Base-by-base conservation (phyloP, 768 basidiomycete genomes). In the Imleria badia region DNA sequence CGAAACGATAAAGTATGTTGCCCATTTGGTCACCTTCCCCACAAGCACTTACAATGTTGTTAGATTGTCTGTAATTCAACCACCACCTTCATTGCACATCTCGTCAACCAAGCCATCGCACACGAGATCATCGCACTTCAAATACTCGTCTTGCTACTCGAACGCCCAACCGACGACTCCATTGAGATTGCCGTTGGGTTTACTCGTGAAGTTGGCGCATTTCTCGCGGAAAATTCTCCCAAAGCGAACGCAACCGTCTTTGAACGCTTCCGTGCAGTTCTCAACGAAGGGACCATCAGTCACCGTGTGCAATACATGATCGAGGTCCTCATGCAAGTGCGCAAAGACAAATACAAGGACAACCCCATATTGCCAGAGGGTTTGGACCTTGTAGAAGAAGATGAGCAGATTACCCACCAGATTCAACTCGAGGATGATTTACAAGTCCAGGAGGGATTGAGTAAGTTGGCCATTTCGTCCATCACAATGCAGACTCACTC, bases 231-330 rank as follows among this genome's bases (percentile, higher is more conserved):
- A 77, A 91, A 93, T 68, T 89, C 91, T 3, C 93, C 96, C 23
- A 95, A 95, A 69, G 94, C 92, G 59, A 97, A 93, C 65, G 89
- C 91, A n/a, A 86, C 86, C 35, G 88, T 97, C 34, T 98, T 87
- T 68, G 97, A 98, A 70, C 90, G 95, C 22, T 98, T 98, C 84
- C 88, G 97, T 43, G 92, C 93, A 1, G 94, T 98, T 10, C 77
- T 99, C 33, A 97, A 98, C 72, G 97, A 98, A 71, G 94, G 94
- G 23, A 77, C 81, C 41, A 96, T 99, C 71, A 94, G 91, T 65
- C 94, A 98, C 63, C 85, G 97, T 62, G 92, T 96, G 29, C 97
- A 98, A 68, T 99, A 98, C 74, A 98, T 98, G 97, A 93, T 99
- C 62, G 97, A 98, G 74, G 97, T 98, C 4, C 79, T 98, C 44